Evolutionary conservation across 2,329 filamentous ascomycete genomes (phyloP).

Genomic region (Aspergillus carbonarius): DNA sequence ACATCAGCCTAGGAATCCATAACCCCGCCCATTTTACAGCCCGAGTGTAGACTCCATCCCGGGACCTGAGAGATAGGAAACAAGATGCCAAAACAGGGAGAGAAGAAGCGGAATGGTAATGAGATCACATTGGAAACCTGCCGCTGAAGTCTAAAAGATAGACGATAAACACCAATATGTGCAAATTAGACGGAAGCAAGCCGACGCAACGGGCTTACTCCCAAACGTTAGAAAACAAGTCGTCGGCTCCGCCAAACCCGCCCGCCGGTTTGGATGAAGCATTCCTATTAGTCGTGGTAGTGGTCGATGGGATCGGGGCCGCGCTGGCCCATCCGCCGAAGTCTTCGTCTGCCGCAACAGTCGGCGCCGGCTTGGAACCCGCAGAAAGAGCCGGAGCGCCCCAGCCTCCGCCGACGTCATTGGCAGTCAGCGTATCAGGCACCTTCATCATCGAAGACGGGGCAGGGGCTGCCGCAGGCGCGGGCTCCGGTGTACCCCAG

Average conservation of each 20-base stretch:
- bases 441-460: conserved; percentile 42
- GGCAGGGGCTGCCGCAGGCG: conserved; percentile 42
- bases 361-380: conserved; percentile 47
- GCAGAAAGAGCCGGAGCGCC: conserved; percentile 40
- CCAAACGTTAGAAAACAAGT: conserved; percentile 96
- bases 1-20: neutral
- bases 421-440: conserved; percentile 51
- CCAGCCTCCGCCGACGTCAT: conserved; percentile 68
- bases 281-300: conserved; percentile 39
- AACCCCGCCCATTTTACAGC: conserved; percentile 1
- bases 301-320: conserved; percentile 53
- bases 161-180: conserved; percentile 14
- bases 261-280: conserved; percentile 53
- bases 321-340: conserved; percentile 93
- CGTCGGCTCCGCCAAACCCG: conserved; percentile 66
- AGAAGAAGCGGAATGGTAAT: neutral
- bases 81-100: neutral
- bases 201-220: conserved; percentile 51
- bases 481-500: conserved; percentile 68
- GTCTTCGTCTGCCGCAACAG: conserved; percentile 85
- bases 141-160: conserved; percentile 16
- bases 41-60: neutral
- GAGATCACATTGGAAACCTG: conserved; percentile 3
- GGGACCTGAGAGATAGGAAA: neutral
- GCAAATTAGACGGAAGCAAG: conserved; percentile 22